Percentiles rank a stretch among this genome's conserved stretches.
Evolutionary conservation across 352 stramenopile species (phyloP).

Genomic region (Phytopythium mirpurense): DNA sequence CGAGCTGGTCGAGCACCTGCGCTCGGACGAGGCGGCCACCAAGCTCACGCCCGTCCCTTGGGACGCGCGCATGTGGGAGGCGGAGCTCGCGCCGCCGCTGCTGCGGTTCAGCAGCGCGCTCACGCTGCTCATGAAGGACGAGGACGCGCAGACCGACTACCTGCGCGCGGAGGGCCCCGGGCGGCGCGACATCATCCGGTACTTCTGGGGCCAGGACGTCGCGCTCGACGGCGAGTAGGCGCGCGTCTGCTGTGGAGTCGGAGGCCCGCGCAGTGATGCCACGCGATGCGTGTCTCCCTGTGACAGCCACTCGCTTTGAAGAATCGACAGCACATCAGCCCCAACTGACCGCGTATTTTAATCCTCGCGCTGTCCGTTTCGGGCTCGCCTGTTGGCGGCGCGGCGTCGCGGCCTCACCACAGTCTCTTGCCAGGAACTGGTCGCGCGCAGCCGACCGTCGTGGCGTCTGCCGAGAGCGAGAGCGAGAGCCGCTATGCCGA

Average conservation of each 20-base stretch:
- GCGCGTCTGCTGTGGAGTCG: too few species aligned
- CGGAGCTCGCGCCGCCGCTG: constrained; percentile 58
- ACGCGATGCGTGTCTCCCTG: too few species aligned
- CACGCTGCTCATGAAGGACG: constrained; percentile 69
- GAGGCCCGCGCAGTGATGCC: too few species aligned
- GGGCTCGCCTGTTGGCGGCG: neutral
- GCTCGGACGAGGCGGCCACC: constrained; percentile 42
- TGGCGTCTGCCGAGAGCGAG: too few species aligned
- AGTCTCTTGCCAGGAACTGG: too few species aligned
- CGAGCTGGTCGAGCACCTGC: constrained; percentile 79
- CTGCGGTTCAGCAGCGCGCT: constrained; percentile 65
- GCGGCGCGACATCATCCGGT: constrained; percentile 69
- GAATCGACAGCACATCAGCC: too few species aligned
- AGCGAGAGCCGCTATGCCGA: neutral
- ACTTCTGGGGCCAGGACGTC: constrained; percentile 50
- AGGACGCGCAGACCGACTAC: constrained; percentile 43
- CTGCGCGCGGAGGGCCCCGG: constrained; percentile 31
- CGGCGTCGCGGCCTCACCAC: too few species aligned
- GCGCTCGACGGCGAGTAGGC: constrained; percentile 3
- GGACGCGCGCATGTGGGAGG: constrained; percentile 65
- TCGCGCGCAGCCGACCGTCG: too few species aligned
- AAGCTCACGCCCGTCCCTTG: constrained; percentile 67
- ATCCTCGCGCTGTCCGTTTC: constrained; percentile 4
- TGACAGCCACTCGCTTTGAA: too few species aligned
- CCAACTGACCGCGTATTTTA: too few species aligned